Conservation (phyloP, 163 green algal species). For the Chlamydomonas reinhardtii region DNA sequence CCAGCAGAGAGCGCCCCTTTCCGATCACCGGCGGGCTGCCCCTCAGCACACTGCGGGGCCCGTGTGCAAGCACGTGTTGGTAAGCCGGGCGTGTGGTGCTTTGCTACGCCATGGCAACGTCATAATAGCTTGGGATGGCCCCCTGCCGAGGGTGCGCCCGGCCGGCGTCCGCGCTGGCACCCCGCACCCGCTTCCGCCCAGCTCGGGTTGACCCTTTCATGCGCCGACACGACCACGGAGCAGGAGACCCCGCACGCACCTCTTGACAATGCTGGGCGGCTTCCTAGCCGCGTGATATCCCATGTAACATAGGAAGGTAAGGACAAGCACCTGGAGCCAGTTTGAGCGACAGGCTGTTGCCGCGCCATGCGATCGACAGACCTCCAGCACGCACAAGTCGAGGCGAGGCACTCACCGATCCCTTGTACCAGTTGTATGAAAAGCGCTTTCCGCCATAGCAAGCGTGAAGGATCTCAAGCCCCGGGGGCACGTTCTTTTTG, state of each 20-base stretch:
- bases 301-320: slow-evolving; percentile 94
- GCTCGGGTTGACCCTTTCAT: no score
- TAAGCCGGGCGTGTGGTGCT: no score
- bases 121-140: no score
- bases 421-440: slow-evolving; percentile 64
- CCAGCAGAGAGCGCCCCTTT: slow-evolving; percentile 11
- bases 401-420: slow-evolving; percentile 46
- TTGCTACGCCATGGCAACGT: no score
- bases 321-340: slow-evolving; percentile 74
- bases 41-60: slow-evolving; percentile 7
- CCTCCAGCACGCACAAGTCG: neutral
- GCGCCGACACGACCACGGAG: no score
- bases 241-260: slow-evolving; percentile 44
- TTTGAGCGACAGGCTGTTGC: neutral
- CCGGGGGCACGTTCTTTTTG: slow-evolving; percentile 48
- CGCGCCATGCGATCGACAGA: slow-evolving; percentile 26
- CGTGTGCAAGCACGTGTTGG: no score
- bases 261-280: slow-evolving; percentile 94
- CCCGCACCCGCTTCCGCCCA: no score
- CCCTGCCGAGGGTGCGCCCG: no score
- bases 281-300: slow-evolving; percentile 93
- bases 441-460: slow-evolving; percentile 51
- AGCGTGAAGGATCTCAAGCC: slow-evolving; percentile 55
- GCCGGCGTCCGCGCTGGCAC: no score
- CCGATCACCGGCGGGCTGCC: neutral